Base-by-base conservation (phyloP, 345 rosid genomes). In the Hypericum perforatum region DNA sequence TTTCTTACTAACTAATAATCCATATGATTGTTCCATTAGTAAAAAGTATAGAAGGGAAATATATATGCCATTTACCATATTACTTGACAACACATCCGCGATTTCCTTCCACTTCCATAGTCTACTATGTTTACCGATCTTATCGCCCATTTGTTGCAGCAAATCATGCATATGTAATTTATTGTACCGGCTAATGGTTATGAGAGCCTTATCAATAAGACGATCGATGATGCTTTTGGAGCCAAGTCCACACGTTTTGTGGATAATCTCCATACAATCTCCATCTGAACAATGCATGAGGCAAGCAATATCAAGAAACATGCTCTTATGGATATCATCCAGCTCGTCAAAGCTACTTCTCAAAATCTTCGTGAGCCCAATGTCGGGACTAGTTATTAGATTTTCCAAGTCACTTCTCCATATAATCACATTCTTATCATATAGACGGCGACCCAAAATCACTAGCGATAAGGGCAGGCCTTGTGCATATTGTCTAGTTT, bases 101-200 rank as follows among this genome's bases (percentile, higher is more conserved):
- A 61, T 48, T 8, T 69, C 65, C 39, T 49, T 10, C 6, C n/a
- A 45, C 0, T 10, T 0, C 63, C 69, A 63, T 16, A 69, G 44
- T 43, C 73, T 54, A n/a, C 53, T 64, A 16, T 54, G 51, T 37
- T 8, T 29, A 8, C 57, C 53, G 0, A 41, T 57, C 5, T 63
- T 54, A 0, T 40, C 40, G 13, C 52, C 52, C 52, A 48, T 48
- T 7, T 48, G 32, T 22, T 37, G 12, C 8, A 48, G 7, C 36
- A 48, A 48, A 5, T 16, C 9, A 48, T 48, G 52, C 52, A 48
- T 48, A 3, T 6, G 2, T 7, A 48, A 7, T 9, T 8, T 13
- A 3, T 48, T 22, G 32, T 1, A 22, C 7, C 11, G 10, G 7
- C 5, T 7, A 11, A 14, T 22, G 8, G 12, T 16, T 22, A 48